A percentile compares a stretch with the other conserved stretches of the same genome.
These are phyloP conservation scores for Coleophoma eucalyptorum DNA, from an alignment of 2,329 filamentous ascomycete species.

Conservation along the genomic window DNA sequence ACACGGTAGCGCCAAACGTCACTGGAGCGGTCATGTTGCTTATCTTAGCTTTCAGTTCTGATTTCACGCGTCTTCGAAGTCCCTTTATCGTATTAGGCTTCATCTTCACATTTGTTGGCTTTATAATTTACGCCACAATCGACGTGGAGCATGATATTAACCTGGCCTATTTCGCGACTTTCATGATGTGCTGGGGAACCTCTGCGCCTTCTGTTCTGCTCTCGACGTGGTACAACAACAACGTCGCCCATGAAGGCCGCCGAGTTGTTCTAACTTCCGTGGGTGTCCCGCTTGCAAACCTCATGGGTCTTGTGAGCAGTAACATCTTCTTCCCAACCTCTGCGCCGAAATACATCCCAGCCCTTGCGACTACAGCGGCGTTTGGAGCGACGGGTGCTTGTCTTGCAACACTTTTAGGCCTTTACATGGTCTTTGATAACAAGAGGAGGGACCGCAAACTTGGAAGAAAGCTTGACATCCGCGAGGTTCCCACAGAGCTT, in stretches of 20 bases:
- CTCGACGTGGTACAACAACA: constrained; percentile 53
- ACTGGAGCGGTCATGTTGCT: constrained; percentile 70
- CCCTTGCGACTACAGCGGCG: constrained; percentile 59
- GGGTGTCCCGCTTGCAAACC: constrained; percentile 58
- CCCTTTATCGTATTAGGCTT: constrained; percentile 75
- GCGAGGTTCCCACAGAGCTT: constrained; percentile 52
- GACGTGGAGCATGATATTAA: constrained; percentile 44
- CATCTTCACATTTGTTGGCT: constrained; percentile 69
- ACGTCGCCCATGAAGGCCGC: constrained; percentile 59
- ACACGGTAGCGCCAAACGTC: constrained; percentile 77
- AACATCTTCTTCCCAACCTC: constrained; percentile 66
- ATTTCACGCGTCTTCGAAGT: constrained; percentile 40
- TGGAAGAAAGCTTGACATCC: constrained; percentile 21
- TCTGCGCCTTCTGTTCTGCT: constrained; percentile 24
- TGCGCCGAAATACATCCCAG: constrained; percentile 63
- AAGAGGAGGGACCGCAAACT: constrained; percentile 18
- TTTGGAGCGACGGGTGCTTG: constrained; percentile 60
- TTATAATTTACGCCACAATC: constrained; percentile 74
- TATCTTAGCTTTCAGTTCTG: constrained; percentile 67
- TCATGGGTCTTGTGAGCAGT: constrained; percentile 65
- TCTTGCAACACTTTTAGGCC: constrained; percentile 49
- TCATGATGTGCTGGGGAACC: constrained; percentile 59
- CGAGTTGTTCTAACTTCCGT: constrained; percentile 58
- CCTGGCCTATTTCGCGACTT: constrained; percentile 61
- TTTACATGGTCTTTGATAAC: constrained; percentile 58